Base-by-base conservation (phyloP, 176 grass and related monocot species). In the Cenchrus fungigraminus region DNA sequence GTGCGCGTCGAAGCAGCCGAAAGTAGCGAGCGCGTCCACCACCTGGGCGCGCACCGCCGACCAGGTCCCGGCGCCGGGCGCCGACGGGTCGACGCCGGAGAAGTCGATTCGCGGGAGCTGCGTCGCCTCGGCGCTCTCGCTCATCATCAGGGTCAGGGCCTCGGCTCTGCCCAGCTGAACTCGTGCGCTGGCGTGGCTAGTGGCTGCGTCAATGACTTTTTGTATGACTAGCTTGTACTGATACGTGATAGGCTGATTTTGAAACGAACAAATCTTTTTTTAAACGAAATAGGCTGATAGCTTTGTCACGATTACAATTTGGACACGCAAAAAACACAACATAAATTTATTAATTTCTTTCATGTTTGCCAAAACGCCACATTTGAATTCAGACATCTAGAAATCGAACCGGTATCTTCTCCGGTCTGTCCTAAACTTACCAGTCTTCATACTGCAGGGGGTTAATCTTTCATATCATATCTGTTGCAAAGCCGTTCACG, bases 1-100 rank as follows among this genome's bases (percentile, higher is more conserved):
- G 19, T 57, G 70, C n/a, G 83, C 90, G 40, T 89, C 89, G 85
- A 97, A 94, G 74, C 83, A 94, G 46, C 91, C 89, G 59, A 57
- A 65, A 19, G 76, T 56, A 55, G 86, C 20, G 10, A 91, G 78
- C 28, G 91, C 94, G 10, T 84, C 37, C 77, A 79, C 49, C 66
- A 96, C 91, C 78, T 81, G 19, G 19, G 60, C 47, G 49, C 83
- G 65, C 17, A 8, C 40, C 13, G 6, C 56, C 25, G 29, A 4
- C 88, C 88, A 86, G 0, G 32, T 20, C 37, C 54, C 57, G 0
- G 73, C 13, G 32, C 64, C 72, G 17, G 83, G 79, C 56, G 47
- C 56, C 17, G 78, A 68, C 65, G 25, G 9, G 49, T 65, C 78
- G 17, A 73, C 55, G 49, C 47, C 34, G 19, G 83, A 86, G 88